Base-by-base conservation (phyloP, 495 filamentous ascomycete species). In the Oidiodendron maius region DNA sequence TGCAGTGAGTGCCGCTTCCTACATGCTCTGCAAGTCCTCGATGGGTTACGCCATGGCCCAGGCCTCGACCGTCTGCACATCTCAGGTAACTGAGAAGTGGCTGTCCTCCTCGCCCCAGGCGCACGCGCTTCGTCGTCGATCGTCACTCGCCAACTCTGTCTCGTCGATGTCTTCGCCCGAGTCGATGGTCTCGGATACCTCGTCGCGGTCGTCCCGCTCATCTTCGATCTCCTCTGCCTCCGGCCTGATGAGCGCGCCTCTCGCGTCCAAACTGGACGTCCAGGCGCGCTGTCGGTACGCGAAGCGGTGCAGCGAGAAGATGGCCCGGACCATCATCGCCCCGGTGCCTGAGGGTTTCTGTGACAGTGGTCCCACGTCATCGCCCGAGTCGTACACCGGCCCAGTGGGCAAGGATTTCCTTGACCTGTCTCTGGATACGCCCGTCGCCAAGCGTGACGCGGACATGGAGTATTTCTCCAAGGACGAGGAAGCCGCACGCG, bases 101-200 rank as follows among this genome's bases (percentile, higher is more conserved):
- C 81, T 63, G 17, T n/a, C 74, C 71, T 51, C 57, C 61, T 64
- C 73, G 45, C 74, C 77, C 21, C 69, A 72, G 61, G 62, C 76
- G 62, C 67, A 68, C 66, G 70, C 82, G 68, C 68, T 74, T 65
- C 71, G 75, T 52, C 81, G 87, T 47, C 82, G 86, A 50, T 86
- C 86, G 18, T 89, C 88, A 32, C 69, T 87, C 51, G 85, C 87
- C 60, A 85, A 81, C 58, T 83, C 86, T 5, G 74, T 80, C 51
- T 93, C 88, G 2, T 82, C 81, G 23, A 74, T 80, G 34, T 94
- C 89, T 43, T 94, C 89, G 28, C 89, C 89, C 36, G 89, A 95
- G 56, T 94, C 89, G 48, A 91, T 93, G 87, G 70, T 94, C 20
- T 93, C 87, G 40, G 89, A 94, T 65, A 81, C 73, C 40, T 91